Evolutionary conservation across 352 stramenopile species (phyloP).

Genomic region (Globisporangium emineosum): DNA sequence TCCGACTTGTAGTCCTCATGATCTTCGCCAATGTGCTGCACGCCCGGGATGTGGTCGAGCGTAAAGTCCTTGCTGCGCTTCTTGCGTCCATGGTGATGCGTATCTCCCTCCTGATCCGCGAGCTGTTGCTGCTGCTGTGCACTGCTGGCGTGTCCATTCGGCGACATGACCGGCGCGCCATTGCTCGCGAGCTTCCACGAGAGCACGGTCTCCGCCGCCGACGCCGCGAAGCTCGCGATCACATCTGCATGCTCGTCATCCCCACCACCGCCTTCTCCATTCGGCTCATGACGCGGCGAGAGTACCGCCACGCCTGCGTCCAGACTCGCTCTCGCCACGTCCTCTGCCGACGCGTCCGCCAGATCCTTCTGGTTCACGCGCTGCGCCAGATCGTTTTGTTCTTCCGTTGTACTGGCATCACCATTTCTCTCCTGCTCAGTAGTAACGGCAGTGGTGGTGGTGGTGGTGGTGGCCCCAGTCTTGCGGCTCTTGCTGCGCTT

Average conservation of each 20-base stretch:
- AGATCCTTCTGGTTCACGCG: constrained; percentile 10
- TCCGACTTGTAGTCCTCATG: constrained; percentile 17
- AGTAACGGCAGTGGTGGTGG: too few species aligned
- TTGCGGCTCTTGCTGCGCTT: constrained; percentile 14
- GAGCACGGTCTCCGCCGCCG: constrained; percentile 5
- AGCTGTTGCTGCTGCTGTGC: constrained; percentile 1
- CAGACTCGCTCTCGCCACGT: constrained; percentile 6
- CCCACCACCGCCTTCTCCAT: constrained; percentile 25
- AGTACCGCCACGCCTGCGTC: constrained; percentile 8
- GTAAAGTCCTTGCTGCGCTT: background rate
- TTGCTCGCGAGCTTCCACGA: constrained; percentile 11
- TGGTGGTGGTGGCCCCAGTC: background rate
- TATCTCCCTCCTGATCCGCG: background rate
- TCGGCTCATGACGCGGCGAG: constrained; percentile 20
- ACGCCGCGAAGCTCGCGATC: constrained; percentile 10
- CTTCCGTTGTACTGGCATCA: background rate
- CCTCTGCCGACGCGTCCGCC: constrained; percentile 9
- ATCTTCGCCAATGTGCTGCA: constrained; percentile 6
- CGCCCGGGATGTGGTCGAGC: constrained; percentile 8
- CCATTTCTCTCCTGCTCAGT: background rate
- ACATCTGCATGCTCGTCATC: background rate
- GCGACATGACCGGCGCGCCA: constrained; percentile 2
- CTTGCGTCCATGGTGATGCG: too few species aligned
- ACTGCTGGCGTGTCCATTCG: background rate
- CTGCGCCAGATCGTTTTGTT: background rate